Percentiles rank a stretch among this genome's conserved stretches.
These are phyloP conservation scores for Glebionis coronaria DNA, from an alignment of 129 eudicot species.

Conservation along the genomic window DNA sequence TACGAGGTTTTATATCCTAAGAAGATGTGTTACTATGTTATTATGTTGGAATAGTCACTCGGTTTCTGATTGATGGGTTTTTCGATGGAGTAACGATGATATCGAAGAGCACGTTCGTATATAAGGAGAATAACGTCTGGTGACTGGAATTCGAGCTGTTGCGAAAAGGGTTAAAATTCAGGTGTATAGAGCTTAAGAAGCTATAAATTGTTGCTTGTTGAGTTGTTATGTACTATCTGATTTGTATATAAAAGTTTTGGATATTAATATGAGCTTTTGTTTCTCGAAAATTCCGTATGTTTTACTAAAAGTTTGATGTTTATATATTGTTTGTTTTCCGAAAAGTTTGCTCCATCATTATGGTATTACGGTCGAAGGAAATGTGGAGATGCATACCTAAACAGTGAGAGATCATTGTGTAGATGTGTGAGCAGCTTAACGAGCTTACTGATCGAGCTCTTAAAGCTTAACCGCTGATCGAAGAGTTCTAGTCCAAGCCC, in stretches of 20 bases:
- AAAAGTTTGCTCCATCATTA: neutral
- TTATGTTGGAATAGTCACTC: constrained; percentile 53
- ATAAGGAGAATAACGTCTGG: too few species aligned
- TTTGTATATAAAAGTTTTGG: neutral
- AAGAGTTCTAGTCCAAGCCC: too few species aligned
- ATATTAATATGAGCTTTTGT: neutral
- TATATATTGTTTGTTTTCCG: neutral
- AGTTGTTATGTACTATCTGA: neutral
- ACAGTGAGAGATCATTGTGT: too few species aligned
- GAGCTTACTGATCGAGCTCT: too few species aligned
- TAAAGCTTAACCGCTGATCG: too few species aligned
- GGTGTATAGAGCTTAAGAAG: neutral
- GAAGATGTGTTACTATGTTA: constrained; percentile 60
- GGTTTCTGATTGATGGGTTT: constrained; percentile 27
- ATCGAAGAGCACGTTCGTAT: neutral
- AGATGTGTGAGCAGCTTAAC: too few species aligned
- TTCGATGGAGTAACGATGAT: neutral
- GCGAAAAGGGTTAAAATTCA: too few species aligned
- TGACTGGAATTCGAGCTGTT: too few species aligned
- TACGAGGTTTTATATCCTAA: constrained; percentile 52
- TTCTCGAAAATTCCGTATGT: too few species aligned
- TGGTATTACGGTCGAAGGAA: too few species aligned
- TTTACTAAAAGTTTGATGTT: too few species aligned
- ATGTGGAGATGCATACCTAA: too few species aligned
- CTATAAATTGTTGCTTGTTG: neutral